These are phyloP conservation scores for Jackrogersella minutella DNA, from an alignment of 495 filamentous ascomycete genomes.

Conservation along the genomic window DNA sequence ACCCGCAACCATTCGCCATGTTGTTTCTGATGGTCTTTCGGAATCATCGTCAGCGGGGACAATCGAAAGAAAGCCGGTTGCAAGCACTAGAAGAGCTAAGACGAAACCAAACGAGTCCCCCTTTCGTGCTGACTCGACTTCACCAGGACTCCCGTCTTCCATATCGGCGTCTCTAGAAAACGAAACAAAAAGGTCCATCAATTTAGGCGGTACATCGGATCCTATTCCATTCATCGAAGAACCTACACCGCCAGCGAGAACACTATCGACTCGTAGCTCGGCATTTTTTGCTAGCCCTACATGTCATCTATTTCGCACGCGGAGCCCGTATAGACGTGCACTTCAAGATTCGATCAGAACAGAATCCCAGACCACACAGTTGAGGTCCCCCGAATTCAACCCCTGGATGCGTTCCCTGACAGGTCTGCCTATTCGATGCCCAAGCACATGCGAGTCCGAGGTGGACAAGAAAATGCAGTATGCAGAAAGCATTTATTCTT, in stretches of 20 bases:
- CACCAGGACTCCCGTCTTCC: conserved; percentile 4
- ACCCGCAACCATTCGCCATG: conserved; percentile 48
- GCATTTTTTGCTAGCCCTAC: conserved; percentile 55
- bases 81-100: background rate
- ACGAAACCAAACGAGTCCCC: background rate
- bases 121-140: background rate
- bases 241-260: conserved; percentile 16
- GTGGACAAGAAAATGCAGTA: conserved; percentile 46
- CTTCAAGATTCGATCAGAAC: conserved; percentile 53
- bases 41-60: conserved; percentile 16
- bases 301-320: conserved; percentile 58
- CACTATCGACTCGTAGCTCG: conserved; percentile 41
- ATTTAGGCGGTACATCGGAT: background rate
- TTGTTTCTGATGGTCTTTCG: conserved; percentile 33
- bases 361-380: conserved; percentile 36
- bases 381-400: conserved; percentile 52
- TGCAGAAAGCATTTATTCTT: conserved; percentile 56
- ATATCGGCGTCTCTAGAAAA: background rate
- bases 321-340: conserved; percentile 65
- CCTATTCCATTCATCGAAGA: conserved; percentile 1
- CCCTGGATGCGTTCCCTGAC: conserved; percentile 57
- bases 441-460: conserved; percentile 44
- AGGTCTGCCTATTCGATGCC: conserved; percentile 40
- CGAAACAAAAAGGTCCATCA: background rate
- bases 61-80: conserved; percentile 2